phyloP scores from a whole-genome alignment of 768 basidiomycete species.

The Cystofilobasidium bisporidii region DNA sequence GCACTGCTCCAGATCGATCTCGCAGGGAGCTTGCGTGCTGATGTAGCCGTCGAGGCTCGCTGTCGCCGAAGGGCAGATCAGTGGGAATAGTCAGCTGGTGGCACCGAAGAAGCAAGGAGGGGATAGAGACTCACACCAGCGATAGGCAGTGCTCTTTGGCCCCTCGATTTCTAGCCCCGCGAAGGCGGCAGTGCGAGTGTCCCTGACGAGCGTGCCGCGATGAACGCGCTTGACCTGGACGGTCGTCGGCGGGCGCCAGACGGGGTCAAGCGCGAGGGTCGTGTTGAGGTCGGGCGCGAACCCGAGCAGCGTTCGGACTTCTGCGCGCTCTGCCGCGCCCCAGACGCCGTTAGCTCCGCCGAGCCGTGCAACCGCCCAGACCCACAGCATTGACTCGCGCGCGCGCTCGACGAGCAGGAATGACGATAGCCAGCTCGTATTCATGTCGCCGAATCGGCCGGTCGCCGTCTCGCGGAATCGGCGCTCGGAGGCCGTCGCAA shows the following conservation, averaged over 20 bases:
- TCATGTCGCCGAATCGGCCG: slow-evolving; percentile 12
- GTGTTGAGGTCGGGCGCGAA: background rate
- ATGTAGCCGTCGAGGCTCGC: slow-evolving; percentile 21
- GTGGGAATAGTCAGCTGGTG: no score
- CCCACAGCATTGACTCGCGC: slow-evolving; percentile 33
- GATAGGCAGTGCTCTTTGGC: background rate
- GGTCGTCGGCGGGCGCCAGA: background rate
- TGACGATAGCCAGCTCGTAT: slow-evolving; percentile 14
- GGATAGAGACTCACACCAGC: slow-evolving; percentile 12
- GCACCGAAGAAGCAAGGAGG: background rate
- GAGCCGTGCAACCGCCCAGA: slow-evolving; percentile 35
- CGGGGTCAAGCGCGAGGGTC: background rate
- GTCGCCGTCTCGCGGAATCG: slow-evolving; percentile 19
- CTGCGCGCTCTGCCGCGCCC: slow-evolving; percentile 7
- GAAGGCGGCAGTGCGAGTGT: background rate
- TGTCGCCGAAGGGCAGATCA: no score
- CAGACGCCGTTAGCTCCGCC: slow-evolving; percentile 10
- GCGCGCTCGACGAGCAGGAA: slow-evolving; percentile 26
- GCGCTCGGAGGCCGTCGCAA: background rate
- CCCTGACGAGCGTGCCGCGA: background rate
- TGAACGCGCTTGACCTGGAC: background rate
- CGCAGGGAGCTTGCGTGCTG: background rate
- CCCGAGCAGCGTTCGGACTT: background rate
- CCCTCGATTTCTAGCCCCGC: background rate
- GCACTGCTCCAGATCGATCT: background rate